A percentile compares a stretch with the other conserved stretches of the same genome.
Evolutionary conservation across 108 stramenopile genomes (phyloP).

Genomic region (Asterionellopsis glacialis): DNA sequence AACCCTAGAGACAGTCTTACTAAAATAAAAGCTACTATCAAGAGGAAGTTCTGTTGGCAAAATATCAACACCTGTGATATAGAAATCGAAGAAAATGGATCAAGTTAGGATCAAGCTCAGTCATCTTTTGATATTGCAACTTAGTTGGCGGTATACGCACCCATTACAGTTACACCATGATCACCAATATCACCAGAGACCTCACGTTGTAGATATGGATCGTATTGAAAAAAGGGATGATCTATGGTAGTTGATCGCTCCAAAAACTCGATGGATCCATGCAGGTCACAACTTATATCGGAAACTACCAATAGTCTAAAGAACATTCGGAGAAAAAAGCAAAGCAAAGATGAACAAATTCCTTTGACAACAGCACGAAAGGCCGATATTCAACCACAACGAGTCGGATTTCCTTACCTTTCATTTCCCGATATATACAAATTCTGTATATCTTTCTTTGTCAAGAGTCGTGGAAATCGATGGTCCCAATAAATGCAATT

Average conservation of each 20-base stretch:
- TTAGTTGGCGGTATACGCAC: too few species aligned
- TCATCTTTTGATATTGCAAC: too few species aligned
- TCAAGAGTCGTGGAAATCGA: constrained; percentile 68
- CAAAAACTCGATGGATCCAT: constrained; percentile 70
- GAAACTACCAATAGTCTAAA: constrained; percentile 44
- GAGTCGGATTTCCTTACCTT: neutral
- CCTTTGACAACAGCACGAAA: neutral
- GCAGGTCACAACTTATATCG: constrained; percentile 82
- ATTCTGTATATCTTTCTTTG: constrained; percentile 52
- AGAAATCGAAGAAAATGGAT: too few species aligned
- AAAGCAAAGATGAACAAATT: neutral
- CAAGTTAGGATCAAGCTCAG: too few species aligned
- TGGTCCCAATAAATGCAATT: constrained; percentile 87
- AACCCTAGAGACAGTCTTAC: constrained; percentile 47
- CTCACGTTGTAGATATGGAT: constrained; percentile 40
- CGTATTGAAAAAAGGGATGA: constrained; percentile 63
- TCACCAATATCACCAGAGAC: constrained; percentile 32
- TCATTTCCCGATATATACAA: constrained; percentile 29
- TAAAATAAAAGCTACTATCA: constrained; percentile 81
- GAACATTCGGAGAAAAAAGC: neutral
- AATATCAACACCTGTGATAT: constrained; percentile 57
- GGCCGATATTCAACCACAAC: neutral
- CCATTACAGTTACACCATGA: constrained; percentile 42
- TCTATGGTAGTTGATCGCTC: constrained; percentile 66
- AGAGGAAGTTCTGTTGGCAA: constrained; percentile 76